A percentile compares a stretch with the other conserved stretches of the same genome.
Evolutionary conservation across 768 basidiomycete species (phyloP).

Genomic region (Suillus subluteus): DNA sequence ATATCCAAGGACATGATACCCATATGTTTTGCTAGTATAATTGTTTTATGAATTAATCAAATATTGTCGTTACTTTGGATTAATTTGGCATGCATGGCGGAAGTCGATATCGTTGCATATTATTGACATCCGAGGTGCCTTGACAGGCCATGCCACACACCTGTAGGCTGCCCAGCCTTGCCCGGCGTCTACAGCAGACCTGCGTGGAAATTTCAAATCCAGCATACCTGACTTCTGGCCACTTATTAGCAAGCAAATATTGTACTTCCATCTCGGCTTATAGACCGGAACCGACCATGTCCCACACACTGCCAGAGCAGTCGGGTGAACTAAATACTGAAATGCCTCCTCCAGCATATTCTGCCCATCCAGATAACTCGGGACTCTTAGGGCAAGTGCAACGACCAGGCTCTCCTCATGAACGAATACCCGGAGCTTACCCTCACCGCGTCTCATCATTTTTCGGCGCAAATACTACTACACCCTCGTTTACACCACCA

Average conservation of each 20-base stretch:
- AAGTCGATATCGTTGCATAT: constrained; percentile 1
- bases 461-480: constrained; percentile 19
- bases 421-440: constrained; percentile 19
- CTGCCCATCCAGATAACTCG: constrained; percentile 19
- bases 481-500: constrained; percentile 22
- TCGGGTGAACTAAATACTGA: constrained; percentile 28
- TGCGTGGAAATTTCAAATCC: background rate
- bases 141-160: background rate
- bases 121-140: too few species aligned
- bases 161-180: background rate
- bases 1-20: background rate
- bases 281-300: background rate
- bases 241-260: background rate
- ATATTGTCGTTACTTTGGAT: background rate
- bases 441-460: constrained; percentile 19
- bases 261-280: background rate
- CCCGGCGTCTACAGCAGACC: background rate
- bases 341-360: constrained; percentile 34
- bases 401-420: constrained; percentile 22
- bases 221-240: background rate
- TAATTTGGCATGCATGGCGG: background rate
- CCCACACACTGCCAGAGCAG: constrained; percentile 10
- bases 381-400: constrained; percentile 19
- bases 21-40: background rate
- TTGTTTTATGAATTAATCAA: background rate